These are phyloP conservation scores for Pleurotus tuoliensis DNA, from an alignment of 768 basidiomycete genomes.

Conservation along the genomic window DNA sequence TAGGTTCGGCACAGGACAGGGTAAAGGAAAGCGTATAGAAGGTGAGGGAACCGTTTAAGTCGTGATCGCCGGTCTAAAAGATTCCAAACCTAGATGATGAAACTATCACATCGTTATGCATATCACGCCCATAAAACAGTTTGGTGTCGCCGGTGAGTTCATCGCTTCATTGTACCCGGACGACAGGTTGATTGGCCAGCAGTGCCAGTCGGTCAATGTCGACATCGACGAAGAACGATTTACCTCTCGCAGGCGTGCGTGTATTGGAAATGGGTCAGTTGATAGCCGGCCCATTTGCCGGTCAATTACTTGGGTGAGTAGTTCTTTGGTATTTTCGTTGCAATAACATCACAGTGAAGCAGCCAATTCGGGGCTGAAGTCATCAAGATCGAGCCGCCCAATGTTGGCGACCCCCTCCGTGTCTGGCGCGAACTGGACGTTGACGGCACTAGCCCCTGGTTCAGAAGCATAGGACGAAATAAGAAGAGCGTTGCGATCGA, in stretches of 20 bases:
- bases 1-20: too few species aligned
- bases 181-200: not conserved
- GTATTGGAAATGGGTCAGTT: slow-evolving; percentile 69
- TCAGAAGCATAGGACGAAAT: slow-evolving; percentile 65
- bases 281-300: slow-evolving; percentile 71
- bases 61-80: too few species aligned
- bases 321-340: not conserved
- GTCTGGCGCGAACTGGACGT: slow-evolving; percentile 70
- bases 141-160: too few species aligned
- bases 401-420: slow-evolving; percentile 60
- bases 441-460: slow-evolving; percentile 74
- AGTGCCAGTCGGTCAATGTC: too few species aligned
- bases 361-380: slow-evolving; percentile 73
- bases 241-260: slow-evolving; percentile 60
- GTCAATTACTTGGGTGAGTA: slow-evolving; percentile 63
- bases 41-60: too few species aligned
- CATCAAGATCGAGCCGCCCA: slow-evolving; percentile 68
- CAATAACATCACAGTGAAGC: not conserved
- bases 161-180: too few species aligned
- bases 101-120: too few species aligned
- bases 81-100: too few species aligned
- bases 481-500: slow-evolving; percentile 75
- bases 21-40: too few species aligned
- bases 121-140: too few species aligned
- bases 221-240: slow-evolving; percentile 18